Evolutionary conservation across 306 rosid genomes (phyloP).

Genomic region (Malus fusca): DNA sequence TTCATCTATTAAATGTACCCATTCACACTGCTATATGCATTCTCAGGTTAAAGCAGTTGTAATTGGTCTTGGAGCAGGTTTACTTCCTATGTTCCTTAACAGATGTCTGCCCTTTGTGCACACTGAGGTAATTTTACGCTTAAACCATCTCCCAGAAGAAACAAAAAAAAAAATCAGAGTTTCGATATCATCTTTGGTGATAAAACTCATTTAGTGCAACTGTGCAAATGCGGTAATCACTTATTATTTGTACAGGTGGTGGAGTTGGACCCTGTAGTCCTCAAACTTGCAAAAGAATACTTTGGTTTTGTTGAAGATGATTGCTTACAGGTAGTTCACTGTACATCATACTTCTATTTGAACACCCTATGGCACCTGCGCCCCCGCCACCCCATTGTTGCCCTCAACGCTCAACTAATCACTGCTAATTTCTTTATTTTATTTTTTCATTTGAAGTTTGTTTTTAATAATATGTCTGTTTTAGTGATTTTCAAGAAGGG

Average conservation of each 20-base stretch:
- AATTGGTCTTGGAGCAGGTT: conserved; percentile 95
- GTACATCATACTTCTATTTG: not conserved
- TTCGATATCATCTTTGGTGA: not conserved
- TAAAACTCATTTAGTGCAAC: not conserved
- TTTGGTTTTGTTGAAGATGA: conserved; percentile 69
- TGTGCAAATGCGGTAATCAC: not conserved
- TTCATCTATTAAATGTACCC: not conserved
- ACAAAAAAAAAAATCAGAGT: not conserved
- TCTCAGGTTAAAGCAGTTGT: conserved; percentile 74
- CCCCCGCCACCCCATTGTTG: too few species aligned
- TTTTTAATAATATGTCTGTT: too few species aligned
- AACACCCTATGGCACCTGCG: too few species aligned
- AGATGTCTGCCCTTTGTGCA: conserved; percentile 63
- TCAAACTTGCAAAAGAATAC: conserved; percentile 62
- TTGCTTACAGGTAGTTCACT: conserved; percentile 51
- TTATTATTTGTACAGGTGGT: conserved; percentile 53
- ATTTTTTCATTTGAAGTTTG: not conserved
- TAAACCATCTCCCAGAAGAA: not conserved
- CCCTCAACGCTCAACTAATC: too few species aligned
- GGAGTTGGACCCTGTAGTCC: conserved; percentile 70
- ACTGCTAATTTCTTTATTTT: not conserved
- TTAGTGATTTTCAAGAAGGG: not conserved
- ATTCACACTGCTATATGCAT: conserved; percentile 17
- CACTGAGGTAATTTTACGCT: conserved; percentile 52
- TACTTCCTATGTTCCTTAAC: conserved; percentile 92